These are phyloP conservation scores for Macaranga tanarius DNA, from an alignment of 441 rosid genomes.

Conservation along the genomic window DNA sequence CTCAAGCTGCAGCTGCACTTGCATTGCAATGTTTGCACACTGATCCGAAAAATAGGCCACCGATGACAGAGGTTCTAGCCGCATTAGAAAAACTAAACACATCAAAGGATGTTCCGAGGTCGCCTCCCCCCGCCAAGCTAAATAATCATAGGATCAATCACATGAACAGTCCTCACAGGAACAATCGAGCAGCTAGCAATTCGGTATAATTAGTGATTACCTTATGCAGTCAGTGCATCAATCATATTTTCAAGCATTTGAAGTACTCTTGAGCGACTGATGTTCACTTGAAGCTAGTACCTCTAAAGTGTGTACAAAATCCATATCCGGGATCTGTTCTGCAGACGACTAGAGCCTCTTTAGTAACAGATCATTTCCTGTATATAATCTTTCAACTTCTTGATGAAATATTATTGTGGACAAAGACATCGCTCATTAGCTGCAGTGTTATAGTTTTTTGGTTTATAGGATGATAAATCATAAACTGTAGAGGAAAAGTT, in stretches of 20 bases:
- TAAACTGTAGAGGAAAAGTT: not conserved
- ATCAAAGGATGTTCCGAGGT: slow-evolving; percentile 25
- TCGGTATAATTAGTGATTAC: not conserved
- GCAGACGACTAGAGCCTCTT: not conserved
- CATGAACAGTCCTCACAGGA: slow-evolving; percentile 16
- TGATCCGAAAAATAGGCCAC: slow-evolving; percentile 64
- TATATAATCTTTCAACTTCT: not conserved
- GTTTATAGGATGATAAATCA: not conserved
- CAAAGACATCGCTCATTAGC: not conserved
- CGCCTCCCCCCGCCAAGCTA: slow-evolving; percentile 27
- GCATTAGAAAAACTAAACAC: slow-evolving; percentile 40
- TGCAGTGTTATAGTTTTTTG: not conserved
- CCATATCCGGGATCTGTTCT: not conserved
- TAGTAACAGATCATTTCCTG: not conserved
- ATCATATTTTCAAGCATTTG: not conserved
- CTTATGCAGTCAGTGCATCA: not conserved
- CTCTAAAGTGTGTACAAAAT: not conserved
- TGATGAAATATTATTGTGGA: not conserved
- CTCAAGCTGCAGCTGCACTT: slow-evolving; percentile 63
- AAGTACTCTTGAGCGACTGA: too few relatives aligned
- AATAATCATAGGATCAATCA: slow-evolving; percentile 25
- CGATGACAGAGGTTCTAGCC: slow-evolving; percentile 48
- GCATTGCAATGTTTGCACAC: slow-evolving; percentile 62
- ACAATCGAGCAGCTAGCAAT: slow-evolving; percentile 5
- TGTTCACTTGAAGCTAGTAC: too few relatives aligned